Evolutionary conservation across 371 early-diverging fungal species (phyloP), one percentile per base, ranked within the genome.

Genomic region (Rhizomucor pusillus): DNA sequence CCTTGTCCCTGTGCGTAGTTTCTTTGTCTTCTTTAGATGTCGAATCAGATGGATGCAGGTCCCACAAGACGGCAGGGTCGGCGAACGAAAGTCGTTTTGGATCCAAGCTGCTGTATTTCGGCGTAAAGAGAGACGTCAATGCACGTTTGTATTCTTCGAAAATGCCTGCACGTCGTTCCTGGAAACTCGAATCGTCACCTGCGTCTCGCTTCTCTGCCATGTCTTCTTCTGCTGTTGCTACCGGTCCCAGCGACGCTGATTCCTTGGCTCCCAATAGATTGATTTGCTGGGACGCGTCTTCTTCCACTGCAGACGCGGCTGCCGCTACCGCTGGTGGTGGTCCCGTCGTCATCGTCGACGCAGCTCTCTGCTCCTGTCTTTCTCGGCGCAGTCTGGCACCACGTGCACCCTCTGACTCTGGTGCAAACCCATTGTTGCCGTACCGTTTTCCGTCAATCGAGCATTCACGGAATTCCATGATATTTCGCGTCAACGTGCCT

Each of bases 401-500:
- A 16, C 69, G 67, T 19, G 80, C 84, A 3, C 80, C 84, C 56
- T 85, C 85, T 0, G 84, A 80, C 56, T 83, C 81, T 11, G 75
- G 78, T 7, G 78, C 65, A 61, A 84, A 81, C 5, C 83, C 84
- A 60, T 84, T 86, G 62, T 79, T 75, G 5, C 94, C 96, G 61
- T 96, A 96, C 14, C 88, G 71, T 18, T 75, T 77, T 24, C 93
- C 95, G 41, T 76, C 82, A 63, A 94, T 91, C 1, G 90, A 77
- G 65, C 91, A 92, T 70, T 90, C 90, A 29, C 93, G 87, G 60
- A 95, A 94, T 63, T 85, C 85, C 91, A 91, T 91, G 20, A 89
- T 84, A 50, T 91, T 91, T 56, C 88, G 83, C 0, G 91, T 91
- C 36, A 91, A 59, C 1, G 91, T 91, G 9, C 91, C 91, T 0